A percentile compares a stretch with the other conserved stretches of the same genome.
These are phyloP conservation scores for Lentinus brumalis DNA, from an alignment of 768 basidiomycete genomes.

Conservation along the genomic window DNA sequence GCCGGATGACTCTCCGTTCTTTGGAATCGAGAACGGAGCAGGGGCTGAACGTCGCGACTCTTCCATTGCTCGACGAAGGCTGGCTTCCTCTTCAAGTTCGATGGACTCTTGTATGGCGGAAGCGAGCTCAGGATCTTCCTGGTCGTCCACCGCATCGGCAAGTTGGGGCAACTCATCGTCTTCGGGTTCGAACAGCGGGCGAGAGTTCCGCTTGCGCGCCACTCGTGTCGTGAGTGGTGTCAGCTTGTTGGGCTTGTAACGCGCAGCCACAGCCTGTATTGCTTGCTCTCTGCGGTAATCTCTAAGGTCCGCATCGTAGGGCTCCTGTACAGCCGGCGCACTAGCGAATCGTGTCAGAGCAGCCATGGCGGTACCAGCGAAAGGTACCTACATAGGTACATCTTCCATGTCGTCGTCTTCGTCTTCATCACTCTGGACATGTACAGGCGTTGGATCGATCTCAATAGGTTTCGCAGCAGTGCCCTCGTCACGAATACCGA, in stretches of 20 bases:
- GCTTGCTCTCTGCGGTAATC: constrained; percentile 64
- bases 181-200: constrained; percentile 56
- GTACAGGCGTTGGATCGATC: constrained; percentile 62
- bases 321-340: constrained; percentile 11
- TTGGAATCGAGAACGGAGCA: not conserved
- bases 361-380: not conserved
- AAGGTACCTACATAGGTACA: constrained; percentile 58
- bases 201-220: constrained; percentile 38
- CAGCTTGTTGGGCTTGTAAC: constrained; percentile 44
- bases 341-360: not conserved
- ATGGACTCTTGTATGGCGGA: constrained; percentile 66
- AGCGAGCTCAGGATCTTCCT: constrained; percentile 59
- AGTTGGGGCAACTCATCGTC: constrained; percentile 43
- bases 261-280: constrained; percentile 55
- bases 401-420: constrained; percentile 69
- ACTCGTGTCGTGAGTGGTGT: constrained; percentile 34
- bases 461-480: constrained; percentile 84
- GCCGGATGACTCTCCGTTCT: constrained; percentile 13
- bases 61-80: constrained; percentile 32
- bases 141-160: constrained; percentile 35
- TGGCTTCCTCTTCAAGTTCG: constrained; percentile 38
- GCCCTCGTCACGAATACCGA: constrained; percentile 89
- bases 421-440: constrained; percentile 31
- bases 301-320: constrained; percentile 62
- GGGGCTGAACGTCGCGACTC: constrained; percentile 24